phyloP scores from a whole-genome alignment of 2,329 filamentous ascomycete genomes.

The Teratosphaeria epicoccoides region DNA sequence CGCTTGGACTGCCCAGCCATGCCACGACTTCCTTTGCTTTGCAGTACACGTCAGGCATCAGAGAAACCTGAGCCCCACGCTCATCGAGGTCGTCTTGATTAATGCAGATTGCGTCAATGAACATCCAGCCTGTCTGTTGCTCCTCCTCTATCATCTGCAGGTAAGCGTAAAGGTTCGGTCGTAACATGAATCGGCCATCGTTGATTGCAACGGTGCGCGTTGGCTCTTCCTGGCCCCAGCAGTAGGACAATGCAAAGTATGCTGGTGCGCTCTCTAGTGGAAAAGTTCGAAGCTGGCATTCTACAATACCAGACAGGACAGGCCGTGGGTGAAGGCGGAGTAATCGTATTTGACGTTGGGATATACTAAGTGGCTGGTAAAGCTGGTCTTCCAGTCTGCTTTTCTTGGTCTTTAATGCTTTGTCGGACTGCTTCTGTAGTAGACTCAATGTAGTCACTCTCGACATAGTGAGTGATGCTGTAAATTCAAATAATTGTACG shows the following conservation, averaged over 20 bases:
- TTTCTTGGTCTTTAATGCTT: neutral
- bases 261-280: slow-evolving; percentile 1
- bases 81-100: slow-evolving; percentile 3
- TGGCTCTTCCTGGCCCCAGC: slow-evolving; percentile 15
- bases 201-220: slow-evolving; percentile 17
- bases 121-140: neutral
- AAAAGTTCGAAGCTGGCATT: neutral
- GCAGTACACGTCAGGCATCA: neutral
- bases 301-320: neutral
- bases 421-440: neutral
- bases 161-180: neutral
- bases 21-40: neutral
- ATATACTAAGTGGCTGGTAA: neutral
- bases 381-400: neutral
- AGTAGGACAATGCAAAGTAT: slow-evolving; percentile 20
- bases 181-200: slow-evolving; percentile 11
- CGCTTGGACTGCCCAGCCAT: neutral
- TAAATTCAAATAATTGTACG: neutral
- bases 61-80: neutral
- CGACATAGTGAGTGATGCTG: neutral
- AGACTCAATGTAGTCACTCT: neutral
- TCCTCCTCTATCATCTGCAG: neutral
- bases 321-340: neutral
- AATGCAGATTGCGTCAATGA: slow-evolving; percentile 4
- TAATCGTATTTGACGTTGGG: neutral